Evolutionary conservation across 2,329 filamentous ascomycete genomes (phyloP).

Genomic region (Rachicladosporium sp.): DNA sequence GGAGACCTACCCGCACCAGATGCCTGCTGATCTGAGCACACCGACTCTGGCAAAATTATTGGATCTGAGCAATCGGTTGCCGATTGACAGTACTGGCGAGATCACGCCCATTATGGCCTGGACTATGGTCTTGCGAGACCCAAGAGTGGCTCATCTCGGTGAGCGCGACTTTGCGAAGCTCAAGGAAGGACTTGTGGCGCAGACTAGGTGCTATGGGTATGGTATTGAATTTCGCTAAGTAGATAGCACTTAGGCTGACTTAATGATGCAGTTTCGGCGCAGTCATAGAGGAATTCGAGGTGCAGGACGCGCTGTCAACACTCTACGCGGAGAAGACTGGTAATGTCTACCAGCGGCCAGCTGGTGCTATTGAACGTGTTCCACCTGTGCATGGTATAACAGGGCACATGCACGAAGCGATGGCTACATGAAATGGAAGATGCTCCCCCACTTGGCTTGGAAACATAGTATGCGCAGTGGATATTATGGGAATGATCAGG

Average conservation of each 20-base stretch:
- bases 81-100: constrained; percentile 61
- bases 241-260: not conserved
- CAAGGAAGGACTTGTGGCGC: constrained; percentile 60
- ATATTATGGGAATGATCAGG: too few relatives aligned
- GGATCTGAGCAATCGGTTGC: constrained; percentile 69
- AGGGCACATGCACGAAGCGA: too few relatives aligned
- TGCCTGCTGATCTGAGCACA: constrained; percentile 61
- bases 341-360: too few relatives aligned
- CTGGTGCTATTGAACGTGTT: too few relatives aligned
- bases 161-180: constrained; percentile 58
- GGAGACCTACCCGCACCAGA: constrained; percentile 53
- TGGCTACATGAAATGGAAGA: too few relatives aligned
- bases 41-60: constrained; percentile 69
- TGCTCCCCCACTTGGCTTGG: not conserved
- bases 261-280: constrained; percentile 46
- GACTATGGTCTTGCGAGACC: constrained; percentile 65
- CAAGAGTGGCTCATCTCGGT: constrained; percentile 51
- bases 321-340: constrained; percentile 48
- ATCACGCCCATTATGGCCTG: constrained; percentile 95
- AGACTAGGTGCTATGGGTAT: constrained; percentile 87
- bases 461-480: not conserved
- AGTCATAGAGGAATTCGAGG: constrained; percentile 60
- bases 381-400: too few relatives aligned
- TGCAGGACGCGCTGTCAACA: constrained; percentile 63
- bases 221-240: constrained; percentile 23